Base-by-base conservation (phyloP, 768 basidiomycete species). In the Psilocybe azurescens region DNA sequence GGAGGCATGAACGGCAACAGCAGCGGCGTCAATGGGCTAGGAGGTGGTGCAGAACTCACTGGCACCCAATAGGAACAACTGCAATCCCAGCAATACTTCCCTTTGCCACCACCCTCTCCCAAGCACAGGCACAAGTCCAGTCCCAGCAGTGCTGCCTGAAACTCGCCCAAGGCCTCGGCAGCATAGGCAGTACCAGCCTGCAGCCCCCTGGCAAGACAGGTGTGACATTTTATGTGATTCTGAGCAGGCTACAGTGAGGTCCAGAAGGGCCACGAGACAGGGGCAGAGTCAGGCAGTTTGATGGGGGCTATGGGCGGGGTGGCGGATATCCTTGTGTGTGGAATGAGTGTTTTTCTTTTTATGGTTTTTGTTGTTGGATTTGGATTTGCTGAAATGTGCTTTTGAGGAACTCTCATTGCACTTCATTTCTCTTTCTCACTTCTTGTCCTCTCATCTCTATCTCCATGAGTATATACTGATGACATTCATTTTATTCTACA, bases 221-320 rank as follows among this genome's bases (percentile, higher is more conserved):
- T 0, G 80, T 97, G 24, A 91, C 89, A 6, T 97, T 99, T 71
- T 95, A 98, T 69, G 93, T 95, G 68, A 94, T 99, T 56, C 78
- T 98, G 49, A 91, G 83, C 59, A 86, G 93, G 39, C 79, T 99
- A 2, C 96, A 97, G 89, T 64, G 96, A 99, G 72, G 86, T 99
- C 16, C 90, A 92, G 77, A 97, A 97, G 78, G 95, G 93, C 69
- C 87, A 94, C 16, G 97, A 99, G 71, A 97, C 96, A 0, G 93
- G 94, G 14, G 82, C 89, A 0, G 96, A 99, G 70, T 80, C 99
- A 3, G 86, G 89, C 64, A 85, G 85, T 0, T 77, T 98, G 33
- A 89, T 86, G 14, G 84, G 84, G 11, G 83, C 92, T 3, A 93
- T 99, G 86, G 86, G 80, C 47, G 95, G 97, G 16, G 93, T 98